phyloP scores from a whole-genome alignment of 2,329 filamentous ascomycete species.

The Fusarium oxysporum region DNA sequence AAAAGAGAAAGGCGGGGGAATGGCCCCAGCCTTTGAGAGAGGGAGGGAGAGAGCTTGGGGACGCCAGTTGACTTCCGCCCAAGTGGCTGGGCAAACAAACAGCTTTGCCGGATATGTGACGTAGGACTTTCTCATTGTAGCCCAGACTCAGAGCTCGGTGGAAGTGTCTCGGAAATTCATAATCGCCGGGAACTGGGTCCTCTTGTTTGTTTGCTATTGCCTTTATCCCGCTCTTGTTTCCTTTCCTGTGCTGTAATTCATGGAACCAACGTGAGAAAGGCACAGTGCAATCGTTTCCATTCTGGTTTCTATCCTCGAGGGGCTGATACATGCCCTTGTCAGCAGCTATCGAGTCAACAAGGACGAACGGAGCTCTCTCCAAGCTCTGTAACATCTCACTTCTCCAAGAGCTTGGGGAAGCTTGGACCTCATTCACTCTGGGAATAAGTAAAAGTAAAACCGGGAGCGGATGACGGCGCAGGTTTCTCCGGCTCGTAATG shows the following conservation, averaged over 20 bases:
- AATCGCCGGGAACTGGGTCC: neutral
- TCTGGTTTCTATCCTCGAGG: neutral
- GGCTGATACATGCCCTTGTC: slow-evolving; percentile 8
- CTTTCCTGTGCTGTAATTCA: neutral
- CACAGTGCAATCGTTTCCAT: neutral
- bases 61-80: neutral
- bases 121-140: slow-evolving; percentile 27
- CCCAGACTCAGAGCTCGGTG: neutral
- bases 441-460: neutral
- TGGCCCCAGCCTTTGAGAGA: neutral
- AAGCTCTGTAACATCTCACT: slow-evolving; percentile 35
- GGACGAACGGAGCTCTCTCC: slow-evolving; percentile 28
- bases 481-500: slow-evolving; percentile 31
- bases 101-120: slow-evolving; percentile 28
- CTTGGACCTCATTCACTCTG: slow-evolving; percentile 18
- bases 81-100: slow-evolving; percentile 34
- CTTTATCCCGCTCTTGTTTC: neutral
- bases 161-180: slow-evolving; percentile 20
- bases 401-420: slow-evolving; percentile 12
- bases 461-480: slow-evolving; percentile 17
- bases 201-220: slow-evolving; percentile 14
- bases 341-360: slow-evolving; percentile 20
- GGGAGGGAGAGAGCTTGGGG: neutral
- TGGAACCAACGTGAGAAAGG: neutral
- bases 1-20: slow-evolving; percentile 6